Evolutionary conservation across 1,284 basidiomycete genomes (phyloP).

Genomic region (Wolfiporia cocos): DNA sequence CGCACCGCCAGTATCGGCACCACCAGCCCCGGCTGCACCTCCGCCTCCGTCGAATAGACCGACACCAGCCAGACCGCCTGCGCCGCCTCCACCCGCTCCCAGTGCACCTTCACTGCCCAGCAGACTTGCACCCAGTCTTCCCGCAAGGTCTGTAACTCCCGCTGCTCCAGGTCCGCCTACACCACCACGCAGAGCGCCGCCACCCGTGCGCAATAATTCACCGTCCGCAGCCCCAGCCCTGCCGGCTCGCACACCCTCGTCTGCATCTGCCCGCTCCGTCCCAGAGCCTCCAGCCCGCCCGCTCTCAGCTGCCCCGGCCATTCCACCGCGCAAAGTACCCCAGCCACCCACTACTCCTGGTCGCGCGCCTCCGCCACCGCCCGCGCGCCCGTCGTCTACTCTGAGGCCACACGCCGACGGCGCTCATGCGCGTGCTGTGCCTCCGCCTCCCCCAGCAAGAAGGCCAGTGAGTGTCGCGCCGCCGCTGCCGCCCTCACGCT

Average conservation of each 20-base stretch:
- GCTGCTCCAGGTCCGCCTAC: conserved; percentile 27
- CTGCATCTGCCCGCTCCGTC: conserved; percentile 14
- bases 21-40: conserved; percentile 26
- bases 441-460: conserved; percentile 30
- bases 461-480: conserved; percentile 10
- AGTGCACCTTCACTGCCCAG: conserved; percentile 20
- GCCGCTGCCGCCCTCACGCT: conserved; percentile 24
- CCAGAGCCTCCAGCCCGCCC: conserved; percentile 20
- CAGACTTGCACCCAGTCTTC: conserved; percentile 19
- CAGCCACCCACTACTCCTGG: conserved; percentile 25
- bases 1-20: conserved; percentile 25
- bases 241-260: conserved; percentile 22
- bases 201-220: conserved; percentile 18
- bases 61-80: conserved; percentile 23
- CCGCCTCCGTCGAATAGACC: conserved; percentile 29
- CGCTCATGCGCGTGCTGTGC: conserved; percentile 30
- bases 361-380: conserved; percentile 26
- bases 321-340: conserved; percentile 31
- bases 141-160: conserved; percentile 22
- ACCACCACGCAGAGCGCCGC: conserved; percentile 31
- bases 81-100: conserved; percentile 19
- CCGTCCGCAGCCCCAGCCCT: conserved; percentile 19
- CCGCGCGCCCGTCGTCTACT: conserved; percentile 21
- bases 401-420: conserved; percentile 13
- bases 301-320: conserved; percentile 19